phyloP scores from a whole-genome alignment of 2,329 filamentous ascomycete species.

The Paecilomyces fulvus region DNA sequence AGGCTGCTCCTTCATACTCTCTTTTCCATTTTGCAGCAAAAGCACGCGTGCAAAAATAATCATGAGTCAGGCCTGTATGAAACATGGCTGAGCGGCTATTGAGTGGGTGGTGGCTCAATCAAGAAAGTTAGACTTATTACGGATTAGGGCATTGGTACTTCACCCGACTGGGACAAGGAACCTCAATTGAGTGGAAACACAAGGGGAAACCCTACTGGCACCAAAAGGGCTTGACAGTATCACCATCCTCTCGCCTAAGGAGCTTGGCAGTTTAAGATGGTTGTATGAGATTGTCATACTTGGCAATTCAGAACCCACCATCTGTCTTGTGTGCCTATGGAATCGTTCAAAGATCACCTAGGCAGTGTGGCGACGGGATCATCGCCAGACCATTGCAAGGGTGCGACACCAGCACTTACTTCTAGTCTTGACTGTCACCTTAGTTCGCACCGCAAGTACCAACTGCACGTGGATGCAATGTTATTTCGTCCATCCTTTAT shows the following conservation, averaged over 20 bases:
- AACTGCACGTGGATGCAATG: neutral
- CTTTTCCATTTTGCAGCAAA: neutral
- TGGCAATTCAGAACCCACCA: neutral
- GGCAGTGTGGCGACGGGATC: neutral
- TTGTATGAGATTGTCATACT: neutral
- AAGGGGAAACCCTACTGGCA: too few species aligned
- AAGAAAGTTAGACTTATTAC: neutral
- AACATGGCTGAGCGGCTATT: neutral
- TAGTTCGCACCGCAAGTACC: neutral
- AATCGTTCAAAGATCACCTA: neutral
- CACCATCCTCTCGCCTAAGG: neutral
- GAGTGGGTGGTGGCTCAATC: neutral
- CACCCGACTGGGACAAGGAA: neutral
- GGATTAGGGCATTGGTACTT: neutral
- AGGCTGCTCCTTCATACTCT: neutral
- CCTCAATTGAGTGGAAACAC: neutral
- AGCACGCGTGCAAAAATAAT: neutral
- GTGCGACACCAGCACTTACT: neutral
- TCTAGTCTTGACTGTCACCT: neutral
- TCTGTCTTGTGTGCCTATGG: neutral
- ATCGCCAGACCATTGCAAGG: neutral
- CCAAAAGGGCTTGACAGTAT: neutral
- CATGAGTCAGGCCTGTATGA: neutral
- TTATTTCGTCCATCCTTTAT: neutral
- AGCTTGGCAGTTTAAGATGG: neutral